These are phyloP conservation scores for Penstemon newberryi DNA, from an alignment of 257 asterid species.

Conservation along the genomic window DNA sequence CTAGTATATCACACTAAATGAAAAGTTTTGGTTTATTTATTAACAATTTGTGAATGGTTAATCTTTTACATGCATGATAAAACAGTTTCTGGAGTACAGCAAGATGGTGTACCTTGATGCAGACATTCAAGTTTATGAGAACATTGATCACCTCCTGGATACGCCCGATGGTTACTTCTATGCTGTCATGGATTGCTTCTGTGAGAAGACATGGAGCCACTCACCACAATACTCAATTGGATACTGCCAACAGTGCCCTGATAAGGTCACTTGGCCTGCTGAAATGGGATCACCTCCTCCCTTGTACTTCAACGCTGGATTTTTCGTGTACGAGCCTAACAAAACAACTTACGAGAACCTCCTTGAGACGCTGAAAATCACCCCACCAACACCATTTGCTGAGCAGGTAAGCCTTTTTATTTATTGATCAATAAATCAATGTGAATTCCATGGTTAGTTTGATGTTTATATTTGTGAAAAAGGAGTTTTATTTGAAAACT, in stretches of 20 bases:
- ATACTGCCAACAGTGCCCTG: slow-evolving; percentile 66
- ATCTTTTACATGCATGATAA: too few species aligned
- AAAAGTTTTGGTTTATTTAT: too few species aligned
- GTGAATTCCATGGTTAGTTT: too few species aligned
- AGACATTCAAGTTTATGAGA: slow-evolving; percentile 58
- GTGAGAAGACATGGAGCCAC: slow-evolving; percentile 64
- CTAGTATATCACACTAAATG: too few species aligned
- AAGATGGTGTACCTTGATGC: slow-evolving; percentile 68
- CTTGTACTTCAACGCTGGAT: slow-evolving; percentile 60
- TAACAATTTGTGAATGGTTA: too few species aligned
- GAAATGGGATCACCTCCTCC: slow-evolving; percentile 58
- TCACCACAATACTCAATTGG: slow-evolving; percentile 48
- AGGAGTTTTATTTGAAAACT: too few species aligned
- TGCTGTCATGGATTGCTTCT: slow-evolving; percentile 65
- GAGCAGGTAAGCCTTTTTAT: slow-evolving; percentile 43
- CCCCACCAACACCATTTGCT: slow-evolving; percentile 60
- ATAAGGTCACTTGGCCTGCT: slow-evolving; percentile 53
- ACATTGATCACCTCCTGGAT: slow-evolving; percentile 59
- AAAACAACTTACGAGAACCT: slow-evolving; percentile 41
- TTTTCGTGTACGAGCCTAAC: slow-evolving; percentile 61
- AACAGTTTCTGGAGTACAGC: slow-evolving; percentile 56
- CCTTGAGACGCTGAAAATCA: slow-evolving; percentile 41
- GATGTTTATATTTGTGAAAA: too few species aligned
- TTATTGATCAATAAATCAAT: too few species aligned
- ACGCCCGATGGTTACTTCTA: slow-evolving; percentile 54